Conservation (phyloP, 1,139 yeast genomes). For the Scheffersomyces cryptocercus region DNA sequence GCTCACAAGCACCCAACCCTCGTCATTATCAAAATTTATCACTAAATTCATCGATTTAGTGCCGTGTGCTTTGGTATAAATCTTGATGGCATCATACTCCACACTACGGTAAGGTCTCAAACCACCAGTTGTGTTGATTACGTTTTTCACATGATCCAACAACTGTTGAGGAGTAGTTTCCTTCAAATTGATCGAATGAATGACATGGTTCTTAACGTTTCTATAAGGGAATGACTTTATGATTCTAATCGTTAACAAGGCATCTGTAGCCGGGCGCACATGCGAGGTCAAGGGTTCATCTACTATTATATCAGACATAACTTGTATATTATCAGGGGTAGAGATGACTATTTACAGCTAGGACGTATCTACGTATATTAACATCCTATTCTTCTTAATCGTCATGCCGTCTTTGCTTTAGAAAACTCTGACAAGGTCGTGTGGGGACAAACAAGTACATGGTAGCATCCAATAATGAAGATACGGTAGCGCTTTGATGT, state of each 20-base stretch:
- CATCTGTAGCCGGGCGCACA: conserved; percentile 66
- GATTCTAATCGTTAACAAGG: conserved; percentile 80
- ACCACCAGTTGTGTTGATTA: conserved; percentile 65
- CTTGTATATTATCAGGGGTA: too few relatives aligned
- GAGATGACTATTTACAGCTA: too few relatives aligned
- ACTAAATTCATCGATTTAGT: conserved; percentile 91
- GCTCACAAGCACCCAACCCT: conserved; percentile 59
- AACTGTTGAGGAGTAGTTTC: conserved; percentile 67
- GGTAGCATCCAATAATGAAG: too few relatives aligned
- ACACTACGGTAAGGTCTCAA: conserved; percentile 83
- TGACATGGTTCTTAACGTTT: conserved; percentile 79
- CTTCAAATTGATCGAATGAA: conserved; percentile 71
- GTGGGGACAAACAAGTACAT: too few relatives aligned
- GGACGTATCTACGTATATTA: too few relatives aligned
- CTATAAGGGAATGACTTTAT: conserved; percentile 92
- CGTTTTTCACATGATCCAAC: conserved; percentile 43
- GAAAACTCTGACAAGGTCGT: too few relatives aligned
- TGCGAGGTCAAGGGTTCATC: conserved; percentile 69
- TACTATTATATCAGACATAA: conserved; percentile 1
- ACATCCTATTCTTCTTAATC: too few relatives aligned
- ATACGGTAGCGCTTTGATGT: too few relatives aligned
- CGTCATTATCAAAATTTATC: conserved; percentile 82
- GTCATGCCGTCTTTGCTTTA: too few relatives aligned
- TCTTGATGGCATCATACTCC: conserved; percentile 73
- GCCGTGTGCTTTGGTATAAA: conserved; percentile 94